These are phyloP conservation scores for Pichia thaimueangensis DNA, from an alignment of 805 yeast species.

Conservation along the genomic window DNA sequence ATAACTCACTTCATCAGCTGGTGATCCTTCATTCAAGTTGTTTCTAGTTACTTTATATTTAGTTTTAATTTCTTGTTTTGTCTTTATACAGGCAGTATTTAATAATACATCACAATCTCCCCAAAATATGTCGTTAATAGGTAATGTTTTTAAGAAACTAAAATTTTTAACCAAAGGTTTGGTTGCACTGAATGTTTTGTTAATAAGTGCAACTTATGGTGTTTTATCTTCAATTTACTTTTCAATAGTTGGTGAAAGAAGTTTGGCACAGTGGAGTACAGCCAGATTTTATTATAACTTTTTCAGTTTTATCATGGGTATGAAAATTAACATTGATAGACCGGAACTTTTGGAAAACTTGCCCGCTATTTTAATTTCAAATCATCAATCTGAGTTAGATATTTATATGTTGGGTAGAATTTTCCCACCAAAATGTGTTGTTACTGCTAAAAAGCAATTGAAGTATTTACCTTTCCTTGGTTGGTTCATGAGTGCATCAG, in stretches of 20 bases:
- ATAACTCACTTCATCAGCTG: too few relatives aligned
- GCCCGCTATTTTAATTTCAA: constrained; percentile 79
- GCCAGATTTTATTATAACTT: constrained; percentile 73
- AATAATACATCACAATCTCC: constrained; percentile 2
- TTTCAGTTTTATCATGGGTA: constrained; percentile 58
- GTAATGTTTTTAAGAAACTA: constrained; percentile 25
- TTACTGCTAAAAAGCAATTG: constrained; percentile 84
- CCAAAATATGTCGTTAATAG: constrained; percentile 3
- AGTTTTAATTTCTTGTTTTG: constrained; percentile 5
- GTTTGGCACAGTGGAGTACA: constrained; percentile 81
- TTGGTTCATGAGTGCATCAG: constrained; percentile 91
- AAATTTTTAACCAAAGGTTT: constrained; percentile 53
- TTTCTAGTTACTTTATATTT: background rate
- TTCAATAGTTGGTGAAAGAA: constrained; percentile 63
- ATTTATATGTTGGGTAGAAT: constrained; percentile 72
- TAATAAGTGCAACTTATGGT: constrained; percentile 67
- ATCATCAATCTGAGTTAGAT: constrained; percentile 90
- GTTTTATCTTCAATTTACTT: constrained; percentile 66
- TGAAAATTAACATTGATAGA: constrained; percentile 62
- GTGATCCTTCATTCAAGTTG: constrained; percentile 2
- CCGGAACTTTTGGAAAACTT: constrained; percentile 49
- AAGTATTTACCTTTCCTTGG: constrained; percentile 87
- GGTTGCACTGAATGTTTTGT: constrained; percentile 46
- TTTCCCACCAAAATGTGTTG: constrained; percentile 85
- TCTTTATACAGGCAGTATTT: background rate